Base-by-base conservation (phyloP, 495 filamentous ascomycete genomes). In the Neurospora sublineolata region DNA sequence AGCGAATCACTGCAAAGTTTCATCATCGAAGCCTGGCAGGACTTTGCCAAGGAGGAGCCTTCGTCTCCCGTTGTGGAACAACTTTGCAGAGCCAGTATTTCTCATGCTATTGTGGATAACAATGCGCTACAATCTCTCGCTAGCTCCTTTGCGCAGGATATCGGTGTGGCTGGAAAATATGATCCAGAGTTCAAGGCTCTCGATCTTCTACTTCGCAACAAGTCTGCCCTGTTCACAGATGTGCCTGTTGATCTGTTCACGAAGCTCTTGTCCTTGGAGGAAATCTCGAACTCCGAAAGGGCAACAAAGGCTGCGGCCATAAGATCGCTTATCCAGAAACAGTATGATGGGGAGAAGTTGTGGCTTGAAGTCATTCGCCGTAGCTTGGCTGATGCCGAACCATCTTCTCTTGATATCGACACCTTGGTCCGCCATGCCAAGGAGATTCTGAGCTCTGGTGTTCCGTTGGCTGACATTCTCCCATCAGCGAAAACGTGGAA, bases 401-500 rank as follows among this genome's bases (percentile, higher is more conserved):
- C 78, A 9, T 75, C 74, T 10, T 85, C 85, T 4, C 76, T 87
- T 1, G 75, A 77, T 14, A 77, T 85, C n/a, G 75, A 82, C n/a
- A 85, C 82, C 11, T 71, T 88, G 42, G 76, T 84, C 38, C 76
- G 82, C 37, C 82, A 85, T 74, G 82, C 82, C 9, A 69, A 74
- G 20, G 75, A 78, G 11, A 71, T 77, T 1, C 37, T 80, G 68
- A 44, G 68, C 3, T 70, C 73, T 11, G 73, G 72, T 0, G 72
- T 76, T 8, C 72, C 78, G 0, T 36, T 75, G n/a, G 75, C 80
- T 46, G 74, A 79, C 8, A 70, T 87, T 16, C 77, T 87, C 64
- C 86, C 86, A 14, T 83, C 77, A 41, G 76, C 76, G 11, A 74
- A 74, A 2, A 69, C 77, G 23, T 88, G 86, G 86, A 77, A 75